Base-by-base conservation (phyloP, 2,329 filamentous ascomycete genomes). In the Colletotrichum salicis region DNA sequence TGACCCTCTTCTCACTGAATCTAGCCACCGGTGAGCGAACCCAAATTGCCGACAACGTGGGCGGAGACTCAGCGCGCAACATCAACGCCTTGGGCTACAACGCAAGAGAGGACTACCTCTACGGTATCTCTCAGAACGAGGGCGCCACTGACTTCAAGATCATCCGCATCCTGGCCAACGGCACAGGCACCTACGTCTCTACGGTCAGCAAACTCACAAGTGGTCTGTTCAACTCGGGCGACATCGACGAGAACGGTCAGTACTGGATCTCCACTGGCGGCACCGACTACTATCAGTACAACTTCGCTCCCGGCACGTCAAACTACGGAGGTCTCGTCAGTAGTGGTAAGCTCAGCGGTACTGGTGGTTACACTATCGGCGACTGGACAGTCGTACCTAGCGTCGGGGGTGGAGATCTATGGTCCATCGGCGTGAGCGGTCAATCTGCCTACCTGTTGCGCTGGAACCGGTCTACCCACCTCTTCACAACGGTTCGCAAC, bases 21-120 rank as follows among this genome's bases (percentile, higher is more conserved):
- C 72, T 76, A 15, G 58, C 68, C 2, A 70, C 60, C 5, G 75
- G 74, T 12, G 5, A 0, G 3, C 12, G 31, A 4, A 67, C 22
- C 1, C 45, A 15, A 19, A 27, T 70, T 1, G 48, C 74, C 2
- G 71, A 57, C 63, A 59, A 56, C 8, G 24, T 57, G 11, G 64
- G 65, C n/a, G 72, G 68, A 6, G 70, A 72, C 8, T 2, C 3
- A 7, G n/a, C 33, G 1, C 48, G 61, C 33, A 66, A 54, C 62
- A 70, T 78, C 68, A 76, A 78, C 41, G 76, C 75, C 8, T 67
- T 78, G 12, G 77, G 73, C 5, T 78, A 77, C 69, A 78, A 77
- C 22, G 57, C 64, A 4, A 60, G 67, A 6, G 77, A 78, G 11
- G 76, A 76, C 24, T 75, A 75, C 57, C 59, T 78, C 2, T 78